Conservation (phyloP, 768 basidiomycete species). For the Cystofilobasidium capitatum region DNA sequence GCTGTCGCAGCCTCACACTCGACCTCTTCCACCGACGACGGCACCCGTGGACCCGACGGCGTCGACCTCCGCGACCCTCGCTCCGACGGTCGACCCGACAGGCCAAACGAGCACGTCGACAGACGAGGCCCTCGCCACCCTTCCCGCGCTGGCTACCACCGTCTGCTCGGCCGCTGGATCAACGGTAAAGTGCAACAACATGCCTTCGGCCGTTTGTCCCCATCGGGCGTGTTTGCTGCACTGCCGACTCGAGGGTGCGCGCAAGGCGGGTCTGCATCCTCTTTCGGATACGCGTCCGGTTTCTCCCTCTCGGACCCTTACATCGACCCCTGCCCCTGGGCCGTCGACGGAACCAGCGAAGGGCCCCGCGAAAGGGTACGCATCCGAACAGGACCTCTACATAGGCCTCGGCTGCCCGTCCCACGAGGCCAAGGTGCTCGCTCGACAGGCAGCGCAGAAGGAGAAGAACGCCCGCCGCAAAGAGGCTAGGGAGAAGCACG, state of each 20-base stretch:
- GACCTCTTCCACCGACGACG: slow-evolving; percentile 38
- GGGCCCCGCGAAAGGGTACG: background rate
- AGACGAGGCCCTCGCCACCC: slow-evolving; percentile 11
- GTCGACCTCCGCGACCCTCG: slow-evolving; percentile 14
- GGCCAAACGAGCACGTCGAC: too few relatives aligned
- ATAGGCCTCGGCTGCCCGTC: slow-evolving; percentile 37
- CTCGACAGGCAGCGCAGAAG: slow-evolving; percentile 33
- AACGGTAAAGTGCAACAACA: slow-evolving; percentile 24
- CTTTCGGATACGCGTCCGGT: background rate
- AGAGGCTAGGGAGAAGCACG: background rate
- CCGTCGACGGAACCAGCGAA: background rate
- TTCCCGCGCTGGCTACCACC: background rate
- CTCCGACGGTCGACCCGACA: too few relatives aligned
- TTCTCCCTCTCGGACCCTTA: slow-evolving; percentile 15
- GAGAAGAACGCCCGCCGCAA: slow-evolving; percentile 21
- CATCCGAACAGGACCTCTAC: slow-evolving; percentile 29
- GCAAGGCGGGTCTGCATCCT: slow-evolving; percentile 26
- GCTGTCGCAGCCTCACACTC: slow-evolving; percentile 62
- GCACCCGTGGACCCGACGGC: slow-evolving; percentile 19
- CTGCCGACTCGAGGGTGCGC: slow-evolving; percentile 33
- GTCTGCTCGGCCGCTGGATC: background rate
- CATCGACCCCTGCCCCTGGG: slow-evolving; percentile 4
- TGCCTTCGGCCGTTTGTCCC: slow-evolving; percentile 23
- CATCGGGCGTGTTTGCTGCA: slow-evolving; percentile 35
- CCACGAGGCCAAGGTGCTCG: slow-evolving; percentile 38